A percentile compares a stretch with the other conserved stretches of the same genome.
Conservation (phyloP, 345 rosid species). For the Pistacia atlantica region DNA sequence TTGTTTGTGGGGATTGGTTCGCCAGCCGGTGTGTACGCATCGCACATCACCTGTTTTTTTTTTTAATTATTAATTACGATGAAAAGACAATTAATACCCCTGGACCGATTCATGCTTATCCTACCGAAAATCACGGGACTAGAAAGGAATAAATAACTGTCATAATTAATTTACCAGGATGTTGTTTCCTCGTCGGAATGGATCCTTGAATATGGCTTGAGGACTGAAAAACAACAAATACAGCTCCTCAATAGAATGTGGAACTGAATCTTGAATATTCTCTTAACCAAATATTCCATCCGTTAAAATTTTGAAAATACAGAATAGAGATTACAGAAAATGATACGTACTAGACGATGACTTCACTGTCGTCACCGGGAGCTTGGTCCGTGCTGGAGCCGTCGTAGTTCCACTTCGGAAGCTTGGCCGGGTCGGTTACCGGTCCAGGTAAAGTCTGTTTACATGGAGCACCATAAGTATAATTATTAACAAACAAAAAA, state of each 20-base stretch:
- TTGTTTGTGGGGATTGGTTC: slow-evolving; percentile 73
- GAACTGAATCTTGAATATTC: not conserved
- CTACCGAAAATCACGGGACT: slow-evolving; percentile 10
- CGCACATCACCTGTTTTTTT: slow-evolving; percentile 64
- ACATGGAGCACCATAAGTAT: no score
- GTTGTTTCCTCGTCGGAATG: slow-evolving; percentile 73
- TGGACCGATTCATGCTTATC: not conserved
- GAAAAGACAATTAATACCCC: slow-evolving; percentile 15
- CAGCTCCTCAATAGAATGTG: not conserved
- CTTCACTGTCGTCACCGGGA: slow-evolving; percentile 79
- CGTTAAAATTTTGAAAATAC: not conserved
- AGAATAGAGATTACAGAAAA: not conserved
- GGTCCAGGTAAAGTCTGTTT: slow-evolving; percentile 61
- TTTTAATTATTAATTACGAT: not conserved
- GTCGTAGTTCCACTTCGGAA: slow-evolving; percentile 87
- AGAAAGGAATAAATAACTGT: not conserved
- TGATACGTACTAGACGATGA: slow-evolving; percentile 60
- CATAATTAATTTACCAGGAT: slow-evolving; percentile 50
- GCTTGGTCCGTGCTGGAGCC: slow-evolving; percentile 85
- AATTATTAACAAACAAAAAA: no score
- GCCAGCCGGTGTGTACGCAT: slow-evolving; percentile 68
- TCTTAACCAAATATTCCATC: not conserved
- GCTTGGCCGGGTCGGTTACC: slow-evolving; percentile 54
- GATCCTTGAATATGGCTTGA: slow-evolving; percentile 74
- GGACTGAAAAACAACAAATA: slow-evolving; percentile 46